phyloP scores from a whole-genome alignment of 331 rosid genomes.

The Rhamnella rubrinervis region DNA sequence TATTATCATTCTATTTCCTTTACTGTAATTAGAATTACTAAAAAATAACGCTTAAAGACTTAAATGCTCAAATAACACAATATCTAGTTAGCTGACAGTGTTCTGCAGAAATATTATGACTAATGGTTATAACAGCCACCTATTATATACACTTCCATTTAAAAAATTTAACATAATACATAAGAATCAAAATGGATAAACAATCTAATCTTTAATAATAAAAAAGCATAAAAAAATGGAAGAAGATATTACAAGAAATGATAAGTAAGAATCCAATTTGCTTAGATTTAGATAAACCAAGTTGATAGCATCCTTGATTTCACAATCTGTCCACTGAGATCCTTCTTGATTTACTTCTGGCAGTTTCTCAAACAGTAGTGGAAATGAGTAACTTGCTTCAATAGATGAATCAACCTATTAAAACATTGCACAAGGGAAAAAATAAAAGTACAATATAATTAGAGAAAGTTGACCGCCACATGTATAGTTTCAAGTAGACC shows the following conservation, averaged over 20 bases:
- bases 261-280: slow-evolving; percentile 65
- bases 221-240: slow-evolving; percentile 18
- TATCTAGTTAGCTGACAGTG: neutral
- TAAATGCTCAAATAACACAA: neutral
- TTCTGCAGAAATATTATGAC: neutral
- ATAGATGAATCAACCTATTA: slow-evolving; percentile 61
- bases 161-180: too few species aligned
- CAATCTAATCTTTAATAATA: neutral
- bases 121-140: neutral
- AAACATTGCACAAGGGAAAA: slow-evolving; percentile 6
- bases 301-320: slow-evolving; percentile 65
- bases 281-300: slow-evolving; percentile 63
- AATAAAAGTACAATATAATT: neutral
- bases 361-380: slow-evolving; percentile 65
- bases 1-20: neutral
- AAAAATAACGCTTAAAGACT: too few species aligned
- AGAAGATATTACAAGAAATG: slow-evolving; percentile 57
- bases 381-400: slow-evolving; percentile 64
- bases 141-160: neutral
- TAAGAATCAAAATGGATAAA: neutral
- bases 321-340: slow-evolving; percentile 80
- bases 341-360: slow-evolving; percentile 71
- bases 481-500: neutral
- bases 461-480: slow-evolving; percentile 5
- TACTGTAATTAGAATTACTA: neutral